Conservation (phyloP, 306 rosid species). For the Rubus parviflorus region DNA sequence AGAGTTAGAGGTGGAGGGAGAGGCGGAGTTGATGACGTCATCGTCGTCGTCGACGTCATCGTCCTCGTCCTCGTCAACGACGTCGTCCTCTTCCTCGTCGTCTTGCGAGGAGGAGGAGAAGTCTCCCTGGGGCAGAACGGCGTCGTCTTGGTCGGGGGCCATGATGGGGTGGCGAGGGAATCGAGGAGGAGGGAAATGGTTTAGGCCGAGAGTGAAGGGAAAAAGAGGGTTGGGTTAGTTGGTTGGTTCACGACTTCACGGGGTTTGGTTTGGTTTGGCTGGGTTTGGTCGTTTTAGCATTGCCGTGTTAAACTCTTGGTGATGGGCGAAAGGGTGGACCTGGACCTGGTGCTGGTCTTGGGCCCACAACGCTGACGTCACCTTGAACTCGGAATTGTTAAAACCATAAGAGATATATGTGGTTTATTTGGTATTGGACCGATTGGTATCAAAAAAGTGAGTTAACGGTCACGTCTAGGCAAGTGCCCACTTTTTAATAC, state of each 20-base stretch:
- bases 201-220: not conserved
- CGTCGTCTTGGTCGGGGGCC: constrained; percentile 66
- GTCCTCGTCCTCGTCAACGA: constrained; percentile 25
- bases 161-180: constrained; percentile 15
- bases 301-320: constrained; percentile 21
- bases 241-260: constrained; percentile 6
- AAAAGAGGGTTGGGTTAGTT: not conserved
- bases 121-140: constrained; percentile 70
- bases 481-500: not conserved
- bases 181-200: not conserved
- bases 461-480: not conserved
- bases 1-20: constrained; percentile 30
- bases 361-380: not conserved
- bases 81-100: constrained; percentile 38
- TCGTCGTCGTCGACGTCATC: constrained; percentile 25
- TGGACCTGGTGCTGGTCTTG: not conserved
- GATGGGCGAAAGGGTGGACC: not conserved
- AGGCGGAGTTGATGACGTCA: constrained; percentile 27
- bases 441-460: not conserved
- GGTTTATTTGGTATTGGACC: not conserved
- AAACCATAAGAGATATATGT: too few species aligned
- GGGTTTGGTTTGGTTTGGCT: not conserved
- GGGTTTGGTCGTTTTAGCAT: not conserved
- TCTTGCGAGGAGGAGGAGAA: constrained; percentile 43
- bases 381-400: not conserved